phyloP scores from a whole-genome alignment of 2,329 filamentous ascomycete genomes.

The Drechslerella coelobrocha region DNA sequence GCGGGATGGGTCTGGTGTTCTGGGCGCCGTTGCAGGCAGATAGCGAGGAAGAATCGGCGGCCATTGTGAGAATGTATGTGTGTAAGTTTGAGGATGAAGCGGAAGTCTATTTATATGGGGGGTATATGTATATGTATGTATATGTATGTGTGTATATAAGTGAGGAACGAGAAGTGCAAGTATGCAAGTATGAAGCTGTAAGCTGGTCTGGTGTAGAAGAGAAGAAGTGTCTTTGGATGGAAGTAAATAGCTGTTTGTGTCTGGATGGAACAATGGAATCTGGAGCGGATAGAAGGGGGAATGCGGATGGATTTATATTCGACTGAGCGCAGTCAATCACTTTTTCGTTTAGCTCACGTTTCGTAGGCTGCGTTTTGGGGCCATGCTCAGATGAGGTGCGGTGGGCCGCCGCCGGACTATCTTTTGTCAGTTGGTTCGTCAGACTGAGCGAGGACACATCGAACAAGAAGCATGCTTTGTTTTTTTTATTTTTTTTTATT shows the following conservation, averaged over 20 bases:
- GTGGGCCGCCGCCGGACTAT: constrained; percentile 25
- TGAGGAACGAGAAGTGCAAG: too few species aligned
- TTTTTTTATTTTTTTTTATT: too few species aligned
- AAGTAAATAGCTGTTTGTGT: constrained; percentile 21
- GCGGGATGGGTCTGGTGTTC: constrained; percentile 52
- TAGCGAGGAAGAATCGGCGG: constrained; percentile 54
- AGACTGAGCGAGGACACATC: constrained; percentile 32
- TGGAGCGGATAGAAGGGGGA: constrained; percentile 49
- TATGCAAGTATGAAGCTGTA: too few species aligned
- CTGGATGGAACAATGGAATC: constrained; percentile 49
- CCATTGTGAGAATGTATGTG: constrained; percentile 53
- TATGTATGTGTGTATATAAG: constrained; percentile 21
- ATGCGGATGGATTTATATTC: constrained; percentile 51
- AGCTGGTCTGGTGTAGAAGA: too few species aligned
- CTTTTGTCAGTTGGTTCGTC: constrained; percentile 30
- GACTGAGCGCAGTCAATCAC: constrained; percentile 45
- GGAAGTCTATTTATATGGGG: constrained; percentile 3
- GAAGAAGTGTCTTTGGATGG: constrained; percentile 29
- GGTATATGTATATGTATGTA: neutral
- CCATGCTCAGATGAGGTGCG: constrained; percentile 43
- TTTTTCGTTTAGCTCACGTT: constrained; percentile 50
- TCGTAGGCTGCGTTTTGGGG: constrained; percentile 51
- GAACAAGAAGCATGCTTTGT: too few species aligned
- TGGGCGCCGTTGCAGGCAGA: constrained; percentile 55
- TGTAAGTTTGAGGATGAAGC: constrained; percentile 4